phyloP scores from a whole-genome alignment of 345 rosid genomes.

The Isatis tinctoria region DNA sequence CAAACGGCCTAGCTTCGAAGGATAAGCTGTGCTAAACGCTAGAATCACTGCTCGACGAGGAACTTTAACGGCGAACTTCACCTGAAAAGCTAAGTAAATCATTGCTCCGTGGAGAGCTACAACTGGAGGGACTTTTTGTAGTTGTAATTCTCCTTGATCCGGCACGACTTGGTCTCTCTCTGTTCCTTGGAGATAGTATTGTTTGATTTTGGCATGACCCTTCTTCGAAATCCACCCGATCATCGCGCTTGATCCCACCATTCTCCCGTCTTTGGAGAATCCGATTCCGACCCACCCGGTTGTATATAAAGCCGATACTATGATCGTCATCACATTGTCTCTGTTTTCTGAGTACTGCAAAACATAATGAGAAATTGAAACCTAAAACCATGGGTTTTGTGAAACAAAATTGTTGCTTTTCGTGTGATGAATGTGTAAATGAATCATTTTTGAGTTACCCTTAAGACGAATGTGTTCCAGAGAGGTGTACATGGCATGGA shows the following conservation, averaged over 20 bases:
- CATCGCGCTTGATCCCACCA: slow-evolving; percentile 91
- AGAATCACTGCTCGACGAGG: slow-evolving; percentile 57
- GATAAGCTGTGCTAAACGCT: slow-evolving; percentile 62
- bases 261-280: slow-evolving; percentile 79
- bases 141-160: slow-evolving; percentile 70
- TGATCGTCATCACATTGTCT: slow-evolving; percentile 61
- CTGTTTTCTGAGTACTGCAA: slow-evolving; percentile 62
- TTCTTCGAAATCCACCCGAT: slow-evolving; percentile 77
- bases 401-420: neutral
- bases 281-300: slow-evolving; percentile 95
- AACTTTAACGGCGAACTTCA: slow-evolving; percentile 47
- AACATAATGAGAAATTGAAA: neutral
- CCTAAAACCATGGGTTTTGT: neutral
- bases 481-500: slow-evolving; percentile 52
- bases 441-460: slow-evolving; percentile 43
- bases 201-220: slow-evolving; percentile 72
- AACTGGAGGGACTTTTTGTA: slow-evolving; percentile 62
- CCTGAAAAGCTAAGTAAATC: slow-evolving; percentile 79
- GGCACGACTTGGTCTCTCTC: slow-evolving; percentile 55
- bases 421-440: neutral
- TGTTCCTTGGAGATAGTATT: slow-evolving; percentile 70
- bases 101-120: slow-evolving; percentile 70
- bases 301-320: slow-evolving; percentile 74
- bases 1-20: slow-evolving; percentile 43
- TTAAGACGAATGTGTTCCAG: slow-evolving; percentile 74